Percentiles rank a stretch among this genome's conserved stretches.
phyloP scores from a whole-genome alignment of 2,329 filamentous ascomycete species.

The Tolypocladium pustulatum region DNA sequence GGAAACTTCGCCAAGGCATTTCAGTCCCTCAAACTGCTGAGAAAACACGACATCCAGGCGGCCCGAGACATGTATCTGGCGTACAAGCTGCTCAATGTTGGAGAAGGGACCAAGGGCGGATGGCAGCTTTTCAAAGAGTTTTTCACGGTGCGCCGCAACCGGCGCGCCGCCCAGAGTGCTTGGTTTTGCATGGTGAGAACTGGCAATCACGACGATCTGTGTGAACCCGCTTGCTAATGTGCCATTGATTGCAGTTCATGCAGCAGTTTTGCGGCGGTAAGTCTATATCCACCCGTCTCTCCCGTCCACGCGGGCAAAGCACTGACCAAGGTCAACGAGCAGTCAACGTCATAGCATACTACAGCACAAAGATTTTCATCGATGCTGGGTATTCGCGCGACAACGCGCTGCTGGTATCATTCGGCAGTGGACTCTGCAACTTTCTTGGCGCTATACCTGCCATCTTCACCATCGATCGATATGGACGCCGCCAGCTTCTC shows the following conservation, averaged over 20 bases:
- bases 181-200: constrained; percentile 25
- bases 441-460: constrained; percentile 49
- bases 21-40: constrained; percentile 38
- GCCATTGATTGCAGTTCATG: constrained; percentile 1
- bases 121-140: constrained; percentile 31
- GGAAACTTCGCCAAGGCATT: constrained; percentile 40
- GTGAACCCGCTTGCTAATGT: neutral
- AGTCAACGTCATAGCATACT: constrained; percentile 48
- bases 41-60: constrained; percentile 44
- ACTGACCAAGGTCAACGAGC: neutral
- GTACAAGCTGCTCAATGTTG: constrained; percentile 12
- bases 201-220: no score
- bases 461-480: constrained; percentile 48
- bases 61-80: constrained; percentile 48
- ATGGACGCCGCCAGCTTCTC: constrained; percentile 42
- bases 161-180: constrained; percentile 23
- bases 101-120: constrained; percentile 16
- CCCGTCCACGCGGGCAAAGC: no score
- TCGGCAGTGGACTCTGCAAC: constrained; percentile 47
- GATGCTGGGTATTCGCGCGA: constrained; percentile 29
- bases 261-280: constrained; percentile 5
- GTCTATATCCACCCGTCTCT: neutral
- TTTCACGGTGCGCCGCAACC: constrained; percentile 24
- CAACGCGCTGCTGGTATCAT: constrained; percentile 39
- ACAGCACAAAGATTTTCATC: constrained; percentile 33